phyloP scores from a whole-genome alignment of 1,284 basidiomycete species.

The Ustilago bromivora region DNA sequence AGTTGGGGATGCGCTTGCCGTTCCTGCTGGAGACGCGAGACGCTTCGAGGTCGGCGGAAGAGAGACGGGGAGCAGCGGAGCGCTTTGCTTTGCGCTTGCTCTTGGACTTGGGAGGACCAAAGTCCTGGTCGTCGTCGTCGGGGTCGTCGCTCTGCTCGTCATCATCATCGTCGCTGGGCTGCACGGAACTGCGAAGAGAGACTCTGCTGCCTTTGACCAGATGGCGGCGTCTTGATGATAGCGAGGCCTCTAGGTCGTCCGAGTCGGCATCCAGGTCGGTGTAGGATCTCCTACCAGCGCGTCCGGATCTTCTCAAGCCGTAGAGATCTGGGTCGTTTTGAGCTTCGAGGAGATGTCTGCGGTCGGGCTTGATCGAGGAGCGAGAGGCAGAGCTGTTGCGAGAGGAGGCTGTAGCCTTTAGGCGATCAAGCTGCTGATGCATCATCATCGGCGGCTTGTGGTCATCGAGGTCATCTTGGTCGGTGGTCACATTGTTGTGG shows the following conservation, averaged over 20 bases:
- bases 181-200: constrained; percentile 44
- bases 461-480: constrained; percentile 21
- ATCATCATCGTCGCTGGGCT: constrained; percentile 68
- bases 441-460: constrained; percentile 13
- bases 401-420: constrained; percentile 32
- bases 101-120: constrained; percentile 29
- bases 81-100: constrained; percentile 32
- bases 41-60: constrained; percentile 52
- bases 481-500: background rate
- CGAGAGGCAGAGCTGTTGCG: constrained; percentile 43
- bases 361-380: constrained; percentile 47
- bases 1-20: constrained; percentile 64
- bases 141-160: constrained; percentile 68
- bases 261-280: constrained; percentile 40
- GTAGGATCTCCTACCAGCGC: constrained; percentile 60
- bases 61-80: constrained; percentile 29
- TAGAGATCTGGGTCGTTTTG: constrained; percentile 68
- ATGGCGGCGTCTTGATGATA: constrained; percentile 40
- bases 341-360: constrained; percentile 52
- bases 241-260: constrained; percentile 34
- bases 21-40: constrained; percentile 62
- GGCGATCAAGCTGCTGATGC: constrained; percentile 44
- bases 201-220: constrained; percentile 40
- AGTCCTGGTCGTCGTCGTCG: constrained; percentile 52
- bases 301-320: constrained; percentile 70